Conservation (phyloP, 768 basidiomycete genomes). For the Pleurotus citrinopileatus region DNA sequence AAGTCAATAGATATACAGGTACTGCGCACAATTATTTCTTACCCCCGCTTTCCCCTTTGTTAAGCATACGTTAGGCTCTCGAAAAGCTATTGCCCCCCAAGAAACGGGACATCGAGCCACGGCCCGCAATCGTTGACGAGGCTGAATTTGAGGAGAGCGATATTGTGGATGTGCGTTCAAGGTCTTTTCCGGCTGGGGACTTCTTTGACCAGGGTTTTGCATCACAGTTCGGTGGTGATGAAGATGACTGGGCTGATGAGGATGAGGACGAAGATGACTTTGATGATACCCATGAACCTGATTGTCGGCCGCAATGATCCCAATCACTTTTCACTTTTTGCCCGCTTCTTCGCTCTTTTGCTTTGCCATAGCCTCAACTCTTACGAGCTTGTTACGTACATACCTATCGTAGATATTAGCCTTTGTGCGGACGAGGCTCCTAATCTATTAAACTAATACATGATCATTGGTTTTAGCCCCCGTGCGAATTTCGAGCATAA, state of each 20-base stretch:
- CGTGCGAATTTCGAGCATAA: too few relatives aligned
- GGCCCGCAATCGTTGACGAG: conserved; percentile 68
- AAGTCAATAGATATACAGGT: conserved; percentile 60
- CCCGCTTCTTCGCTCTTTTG: not conserved
- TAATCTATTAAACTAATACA: too few relatives aligned
- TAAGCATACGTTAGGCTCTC: conserved; percentile 46
- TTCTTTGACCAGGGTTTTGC: conserved; percentile 79
- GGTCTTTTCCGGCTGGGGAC: conserved; percentile 70
- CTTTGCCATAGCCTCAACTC: not conserved
- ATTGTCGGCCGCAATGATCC: conserved; percentile 58
- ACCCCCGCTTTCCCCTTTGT: not conserved
- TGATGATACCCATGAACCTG: conserved; percentile 35
- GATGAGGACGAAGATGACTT: conserved; percentile 62
- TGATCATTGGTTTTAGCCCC: too few relatives aligned
- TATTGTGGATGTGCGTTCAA: conserved; percentile 80
- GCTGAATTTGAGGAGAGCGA: conserved; percentile 72
- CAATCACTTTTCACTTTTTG: not conserved
- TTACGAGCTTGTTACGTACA: not conserved
- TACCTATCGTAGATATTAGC: too few relatives aligned
- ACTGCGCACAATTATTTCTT: not conserved
- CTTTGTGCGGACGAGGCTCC: too few relatives aligned
- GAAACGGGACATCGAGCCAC: conserved; percentile 68
- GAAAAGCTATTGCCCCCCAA: conserved; percentile 72
- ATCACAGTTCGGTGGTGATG: conserved; percentile 72
- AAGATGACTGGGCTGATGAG: conserved; percentile 69